phyloP scores from a whole-genome alignment of 805 yeast species.

The Kodamaea nitidulidarum region DNA sequence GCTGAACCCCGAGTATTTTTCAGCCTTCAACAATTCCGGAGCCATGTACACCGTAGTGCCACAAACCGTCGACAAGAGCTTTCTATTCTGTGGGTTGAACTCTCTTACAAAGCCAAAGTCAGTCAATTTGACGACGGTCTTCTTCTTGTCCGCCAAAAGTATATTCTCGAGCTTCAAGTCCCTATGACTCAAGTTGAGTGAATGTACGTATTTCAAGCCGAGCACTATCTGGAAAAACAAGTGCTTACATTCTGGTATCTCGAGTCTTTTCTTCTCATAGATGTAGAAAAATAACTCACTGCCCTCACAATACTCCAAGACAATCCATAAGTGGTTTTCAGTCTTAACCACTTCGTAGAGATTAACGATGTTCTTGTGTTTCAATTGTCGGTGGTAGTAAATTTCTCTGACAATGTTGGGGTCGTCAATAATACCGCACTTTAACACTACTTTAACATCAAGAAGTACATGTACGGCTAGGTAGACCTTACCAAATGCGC shows the following conservation, averaged over 20 bases:
- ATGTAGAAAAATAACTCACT: slow-evolving; percentile 70
- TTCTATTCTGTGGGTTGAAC: slow-evolving; percentile 40
- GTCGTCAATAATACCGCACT: slow-evolving; percentile 71
- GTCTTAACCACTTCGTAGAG: slow-evolving; percentile 83
- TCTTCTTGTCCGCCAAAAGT: slow-evolving; percentile 48
- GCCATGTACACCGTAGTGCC: slow-evolving; percentile 98
- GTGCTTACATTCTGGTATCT: slow-evolving; percentile 45
- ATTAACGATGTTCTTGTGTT: slow-evolving; percentile 78
- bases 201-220: slow-evolving; percentile 71
- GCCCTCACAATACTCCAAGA: slow-evolving; percentile 83
- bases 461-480: slow-evolving; percentile 76
- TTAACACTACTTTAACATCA: slow-evolving; percentile 71
- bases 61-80: slow-evolving; percentile 74
- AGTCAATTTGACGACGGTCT: slow-evolving; percentile 65
- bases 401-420: slow-evolving; percentile 88
- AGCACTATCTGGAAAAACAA: slow-evolving; percentile 64
- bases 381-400: slow-evolving; percentile 79
- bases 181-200: slow-evolving; percentile 74
- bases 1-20: slow-evolving; percentile 73
- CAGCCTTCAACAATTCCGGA: slow-evolving; percentile 73
- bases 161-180: slow-evolving; percentile 83
- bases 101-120: slow-evolving; percentile 96
- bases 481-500: slow-evolving; percentile 89
- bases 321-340: slow-evolving; percentile 80
- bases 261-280: slow-evolving; percentile 48